These are phyloP conservation scores for Fusarium sp. DNA, from an alignment of 2,329 filamentous ascomycete genomes.

Conservation along the genomic window DNA sequence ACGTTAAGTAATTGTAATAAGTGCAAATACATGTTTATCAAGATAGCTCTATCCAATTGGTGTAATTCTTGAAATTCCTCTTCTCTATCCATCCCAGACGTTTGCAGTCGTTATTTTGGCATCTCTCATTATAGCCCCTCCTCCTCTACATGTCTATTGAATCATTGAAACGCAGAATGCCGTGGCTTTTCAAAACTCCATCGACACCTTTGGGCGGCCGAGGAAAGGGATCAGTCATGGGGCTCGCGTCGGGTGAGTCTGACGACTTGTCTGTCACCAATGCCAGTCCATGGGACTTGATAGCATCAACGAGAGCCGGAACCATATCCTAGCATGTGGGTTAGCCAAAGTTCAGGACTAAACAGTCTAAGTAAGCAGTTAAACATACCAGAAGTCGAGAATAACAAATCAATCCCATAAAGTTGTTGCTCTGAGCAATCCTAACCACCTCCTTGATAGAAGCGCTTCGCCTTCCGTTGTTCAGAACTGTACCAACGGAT, in stretches of 20 bases:
- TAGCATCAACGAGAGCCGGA: conserved; percentile 89
- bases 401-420: conserved; percentile 96
- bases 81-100: conserved; percentile 38
- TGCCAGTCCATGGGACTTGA: conserved; percentile 94
- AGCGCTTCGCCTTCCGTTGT: conserved; percentile 80
- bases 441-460: conserved; percentile 96
- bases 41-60: conserved; percentile 27
- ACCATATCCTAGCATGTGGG: conserved; percentile 80
- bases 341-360: neutral
- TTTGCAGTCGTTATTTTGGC: conserved; percentile 35
- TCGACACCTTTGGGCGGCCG: conserved; percentile 86
- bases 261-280: conserved; percentile 90
- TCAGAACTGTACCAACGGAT: conserved; percentile 57
- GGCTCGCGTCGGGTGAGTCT: conserved; percentile 61
- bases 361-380: neutral
- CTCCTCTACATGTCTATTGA: conserved; percentile 78
- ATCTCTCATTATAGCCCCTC: conserved; percentile 44
- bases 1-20: neutral
- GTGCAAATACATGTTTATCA: conserved; percentile 5
- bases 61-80: conserved; percentile 13
- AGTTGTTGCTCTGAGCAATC: conserved; percentile 94
- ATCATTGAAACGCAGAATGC: conserved; percentile 93
- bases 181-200: conserved; percentile 86
- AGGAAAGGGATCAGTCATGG: conserved; percentile 66
- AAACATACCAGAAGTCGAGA: conserved; percentile 84